These are phyloP conservation scores for Lactarius vividus DNA, from an alignment of 768 basidiomycete species.

Conservation along the genomic window DNA sequence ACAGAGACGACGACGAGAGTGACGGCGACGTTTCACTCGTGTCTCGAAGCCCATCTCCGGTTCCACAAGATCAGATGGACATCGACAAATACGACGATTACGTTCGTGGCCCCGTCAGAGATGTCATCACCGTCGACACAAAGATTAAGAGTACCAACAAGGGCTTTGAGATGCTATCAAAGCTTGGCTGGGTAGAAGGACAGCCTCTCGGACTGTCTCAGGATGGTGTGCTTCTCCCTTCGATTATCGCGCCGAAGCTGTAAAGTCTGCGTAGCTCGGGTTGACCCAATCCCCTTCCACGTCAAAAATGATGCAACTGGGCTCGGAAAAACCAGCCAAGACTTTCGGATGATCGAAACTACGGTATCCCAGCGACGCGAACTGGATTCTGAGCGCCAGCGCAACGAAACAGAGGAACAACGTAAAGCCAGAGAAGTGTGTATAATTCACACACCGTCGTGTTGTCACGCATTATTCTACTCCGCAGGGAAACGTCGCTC, in stretches of 20 bases:
- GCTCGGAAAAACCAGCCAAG: constrained; percentile 74
- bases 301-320: constrained; percentile 77
- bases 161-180: constrained; percentile 76
- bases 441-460: neutral
- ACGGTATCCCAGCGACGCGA: constrained; percentile 80
- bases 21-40: constrained; percentile 71
- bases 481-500: constrained; percentile 58
- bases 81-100: constrained; percentile 67
- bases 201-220: constrained; percentile 71
- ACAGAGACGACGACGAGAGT: constrained; percentile 47
- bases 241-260: constrained; percentile 1
- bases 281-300: constrained; percentile 81
- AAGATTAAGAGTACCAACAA: constrained; percentile 76
- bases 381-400: constrained; percentile 78
- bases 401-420: constrained; percentile 77
- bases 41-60: constrained; percentile 77
- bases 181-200: constrained; percentile 82
- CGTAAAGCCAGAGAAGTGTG: constrained; percentile 67
- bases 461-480: neutral
- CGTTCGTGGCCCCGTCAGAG: constrained; percentile 47
- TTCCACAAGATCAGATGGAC: constrained; percentile 47
- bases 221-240: constrained; percentile 51
- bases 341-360: constrained; percentile 80
- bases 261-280: constrained; percentile 51
- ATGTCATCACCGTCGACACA: constrained; percentile 78